Conservation (phyloP, 371 early-diverging fungal genomes). For the Mortierella sp. region DNA sequence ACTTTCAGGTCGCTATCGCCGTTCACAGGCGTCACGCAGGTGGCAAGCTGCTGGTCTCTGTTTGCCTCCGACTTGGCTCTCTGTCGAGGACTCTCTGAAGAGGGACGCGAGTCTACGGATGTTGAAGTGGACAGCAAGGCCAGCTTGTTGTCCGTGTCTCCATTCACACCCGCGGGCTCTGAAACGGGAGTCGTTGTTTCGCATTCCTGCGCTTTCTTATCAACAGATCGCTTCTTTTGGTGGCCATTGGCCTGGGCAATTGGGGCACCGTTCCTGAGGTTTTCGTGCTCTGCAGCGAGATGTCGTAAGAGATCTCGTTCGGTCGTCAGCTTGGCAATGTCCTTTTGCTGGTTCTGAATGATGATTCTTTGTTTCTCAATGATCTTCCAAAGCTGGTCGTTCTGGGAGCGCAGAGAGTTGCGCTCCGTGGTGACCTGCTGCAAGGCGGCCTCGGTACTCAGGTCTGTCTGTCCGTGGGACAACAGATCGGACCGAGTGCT, state of each 20-base stretch:
- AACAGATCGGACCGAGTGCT: constrained; percentile 42
- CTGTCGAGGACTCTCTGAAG: neutral
- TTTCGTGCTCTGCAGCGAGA: constrained; percentile 22
- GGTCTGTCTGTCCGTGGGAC: constrained; percentile 40
- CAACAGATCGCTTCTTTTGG: constrained; percentile 20
- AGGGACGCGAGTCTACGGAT: neutral
- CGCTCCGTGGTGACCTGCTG: constrained; percentile 62
- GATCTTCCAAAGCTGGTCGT: constrained; percentile 90
- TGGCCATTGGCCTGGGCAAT: constrained; percentile 25
- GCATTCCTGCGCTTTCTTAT: constrained; percentile 17
- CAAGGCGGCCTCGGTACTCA: constrained; percentile 41
- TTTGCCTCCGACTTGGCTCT: neutral
- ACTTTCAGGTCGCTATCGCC: neutral
- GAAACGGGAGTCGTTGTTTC: neutral
- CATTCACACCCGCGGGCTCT: neutral
- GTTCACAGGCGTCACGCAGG: neutral
- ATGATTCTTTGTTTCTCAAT: constrained; percentile 88
- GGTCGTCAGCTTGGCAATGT: constrained; percentile 60
- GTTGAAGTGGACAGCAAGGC: constrained; percentile 13
- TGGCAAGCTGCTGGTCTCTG: constrained; percentile 2
- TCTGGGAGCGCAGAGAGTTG: constrained; percentile 76
- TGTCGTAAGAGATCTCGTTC: constrained; percentile 64
- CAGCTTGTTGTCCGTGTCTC: constrained; percentile 31
- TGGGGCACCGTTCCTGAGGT: constrained; percentile 1
- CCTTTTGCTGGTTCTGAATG: constrained; percentile 77